phyloP scores from a whole-genome alignment of 2,329 filamentous ascomycete species.

The Verticillium albo-atrum region DNA sequence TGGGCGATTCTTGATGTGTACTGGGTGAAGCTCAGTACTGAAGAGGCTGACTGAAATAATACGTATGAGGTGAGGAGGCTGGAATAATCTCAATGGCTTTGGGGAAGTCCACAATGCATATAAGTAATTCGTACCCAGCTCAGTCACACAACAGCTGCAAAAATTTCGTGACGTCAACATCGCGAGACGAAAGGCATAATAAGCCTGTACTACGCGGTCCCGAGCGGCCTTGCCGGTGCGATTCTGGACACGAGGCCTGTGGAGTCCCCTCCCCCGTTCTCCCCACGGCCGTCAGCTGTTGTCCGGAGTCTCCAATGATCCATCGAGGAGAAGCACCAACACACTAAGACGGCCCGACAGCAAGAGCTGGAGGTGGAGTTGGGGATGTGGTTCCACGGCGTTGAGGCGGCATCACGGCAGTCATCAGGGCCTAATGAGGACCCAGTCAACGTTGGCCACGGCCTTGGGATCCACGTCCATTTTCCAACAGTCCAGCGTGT shows the following conservation, averaged over 20 bases:
- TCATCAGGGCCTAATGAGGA: not conserved
- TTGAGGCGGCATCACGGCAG: not conserved
- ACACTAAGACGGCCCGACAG: not conserved
- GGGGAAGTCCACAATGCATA: not conserved
- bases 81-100: not conserved
- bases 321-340: not conserved
- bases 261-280: not conserved
- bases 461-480: not conserved
- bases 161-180: not conserved
- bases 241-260: not conserved
- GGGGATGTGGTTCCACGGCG: not conserved
- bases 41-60: not conserved
- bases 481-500: not conserved
- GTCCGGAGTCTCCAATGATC: not conserved
- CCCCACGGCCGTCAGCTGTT: not conserved
- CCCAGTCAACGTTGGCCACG: not conserved
- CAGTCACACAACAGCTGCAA: not conserved
- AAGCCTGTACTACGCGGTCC: not conserved
- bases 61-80: not conserved
- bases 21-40: not conserved
- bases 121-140: not conserved
- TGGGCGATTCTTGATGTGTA: conserved; percentile 3
- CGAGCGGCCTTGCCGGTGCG: not conserved
- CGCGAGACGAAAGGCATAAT: not conserved
- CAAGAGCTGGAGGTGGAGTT: not conserved